Percentiles rank a stretch among this genome's conserved stretches.
Evolutionary conservation across 139 green algal genomes (phyloP).

Genomic region (Raphidocelis subcapitata): DNA sequence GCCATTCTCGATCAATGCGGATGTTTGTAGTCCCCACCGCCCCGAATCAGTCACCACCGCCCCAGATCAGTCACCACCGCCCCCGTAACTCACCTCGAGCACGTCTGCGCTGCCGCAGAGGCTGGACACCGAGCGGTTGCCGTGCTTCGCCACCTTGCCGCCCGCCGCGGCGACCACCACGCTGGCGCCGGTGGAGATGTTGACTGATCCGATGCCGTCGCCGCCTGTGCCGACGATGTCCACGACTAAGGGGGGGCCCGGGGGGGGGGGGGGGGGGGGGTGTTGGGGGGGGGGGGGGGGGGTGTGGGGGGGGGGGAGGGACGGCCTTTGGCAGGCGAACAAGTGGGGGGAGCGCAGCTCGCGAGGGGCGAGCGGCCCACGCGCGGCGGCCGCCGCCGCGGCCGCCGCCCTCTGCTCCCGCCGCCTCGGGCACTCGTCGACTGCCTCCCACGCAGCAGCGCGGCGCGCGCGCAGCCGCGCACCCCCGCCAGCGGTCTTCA

Average conservation of each 20-base stretch:
- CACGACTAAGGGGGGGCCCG: slow-evolving; percentile 61
- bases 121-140: slow-evolving; percentile 90
- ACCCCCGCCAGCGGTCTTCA: slow-evolving; percentile 60
- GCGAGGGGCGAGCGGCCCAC: no score
- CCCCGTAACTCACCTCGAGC: slow-evolving; percentile 30
- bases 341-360: no score
- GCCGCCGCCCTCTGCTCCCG: no score
- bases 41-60: no score
- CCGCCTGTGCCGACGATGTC: slow-evolving; percentile 99
- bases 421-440: no score
- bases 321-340: no score
- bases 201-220: slow-evolving; percentile 96
- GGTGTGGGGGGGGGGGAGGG: no score
- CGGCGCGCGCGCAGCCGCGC: neutral
- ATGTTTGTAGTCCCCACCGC: no score
- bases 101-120: slow-evolving; percentile 96
- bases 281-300: neutral
- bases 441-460: no score
- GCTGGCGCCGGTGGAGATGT: slow-evolving; percentile 96
- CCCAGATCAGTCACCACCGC: no score
- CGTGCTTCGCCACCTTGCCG: slow-evolving; percentile 96
- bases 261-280: neutral
- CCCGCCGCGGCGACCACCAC: slow-evolving; percentile 94
- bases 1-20: no score
- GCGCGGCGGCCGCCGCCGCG: no score